Percentiles rank a stretch among this genome's conserved stretches.
Conservation (phyloP, 2,329 filamentous ascomycete genomes). For the Botrytis squamosa region DNA sequence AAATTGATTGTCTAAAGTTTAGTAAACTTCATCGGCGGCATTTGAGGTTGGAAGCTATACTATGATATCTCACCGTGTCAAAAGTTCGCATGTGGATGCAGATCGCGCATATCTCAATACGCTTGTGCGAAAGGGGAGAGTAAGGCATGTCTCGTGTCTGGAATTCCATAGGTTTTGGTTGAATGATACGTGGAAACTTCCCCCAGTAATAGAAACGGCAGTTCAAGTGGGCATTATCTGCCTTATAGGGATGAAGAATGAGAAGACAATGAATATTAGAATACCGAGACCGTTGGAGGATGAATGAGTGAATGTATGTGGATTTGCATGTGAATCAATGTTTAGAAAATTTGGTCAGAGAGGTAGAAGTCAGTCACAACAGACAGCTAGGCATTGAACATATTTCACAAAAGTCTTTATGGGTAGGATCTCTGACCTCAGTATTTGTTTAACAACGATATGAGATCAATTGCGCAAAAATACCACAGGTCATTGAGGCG, state of each 20-base stretch:
- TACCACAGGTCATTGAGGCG: too few relatives aligned
- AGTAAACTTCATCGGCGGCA: not conserved
- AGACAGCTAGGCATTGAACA: accelerated
- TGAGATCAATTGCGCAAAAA: too few relatives aligned
- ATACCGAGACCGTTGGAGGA: not conserved
- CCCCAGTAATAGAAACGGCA: not conserved
- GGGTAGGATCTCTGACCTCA: not conserved
- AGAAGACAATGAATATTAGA: too few relatives aligned
- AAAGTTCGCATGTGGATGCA: not conserved
- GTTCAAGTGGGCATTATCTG: not conserved
- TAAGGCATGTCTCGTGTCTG: not conserved
- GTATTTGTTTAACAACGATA: not conserved
- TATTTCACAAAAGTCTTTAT: not conserved
- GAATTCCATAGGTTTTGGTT: too few relatives aligned
- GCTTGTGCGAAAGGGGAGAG: not conserved
- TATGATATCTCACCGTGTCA: not conserved
- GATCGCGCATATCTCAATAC: not conserved
- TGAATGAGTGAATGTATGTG: not conserved
- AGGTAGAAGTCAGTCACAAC: not conserved
- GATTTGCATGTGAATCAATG: not conserved
- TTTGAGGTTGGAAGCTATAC: not conserved
- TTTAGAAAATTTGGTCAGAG: not conserved
- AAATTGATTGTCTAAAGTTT: not conserved
- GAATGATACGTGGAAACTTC: not conserved
- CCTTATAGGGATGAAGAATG: not conserved